Base-by-base conservation (phyloP, 179 eudicot species). In the Nepenthes alata region DNA sequence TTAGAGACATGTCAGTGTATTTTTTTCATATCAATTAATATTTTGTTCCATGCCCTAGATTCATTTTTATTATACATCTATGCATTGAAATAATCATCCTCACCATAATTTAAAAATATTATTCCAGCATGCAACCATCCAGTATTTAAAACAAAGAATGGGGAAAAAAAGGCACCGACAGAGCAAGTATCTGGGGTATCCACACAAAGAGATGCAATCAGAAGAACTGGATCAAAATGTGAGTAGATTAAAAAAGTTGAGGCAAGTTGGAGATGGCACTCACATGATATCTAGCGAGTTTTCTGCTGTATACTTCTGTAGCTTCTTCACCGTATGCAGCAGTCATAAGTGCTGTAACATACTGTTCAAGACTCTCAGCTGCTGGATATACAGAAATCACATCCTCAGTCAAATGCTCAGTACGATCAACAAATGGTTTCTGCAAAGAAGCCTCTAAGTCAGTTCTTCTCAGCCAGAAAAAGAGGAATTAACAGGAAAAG, bases 361-460 rank as follows among this genome's bases (percentile, higher is more conserved):
- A 77, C 72, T 85, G 95, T 73, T 94, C 99, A 70, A 94, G 86
- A 75, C 85, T 82, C 82, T 94, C 89, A 67, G 99, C 97, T 61
- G 95, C 96, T 61, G 97, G 97, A 74, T 87, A 83, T 75, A 94
- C 96, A 61, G 96, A 80, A 71, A 81, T 87, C 44, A 84, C 94
- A 77, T 94, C 99, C 78, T 94, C 99, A 0, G 99, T 94, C 63
- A 94, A 86, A 77, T 94, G 99, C 73, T 90, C 97, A 58, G 83
- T 89, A 34, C 79, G 81, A 54, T 85, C 84, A 60, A 84, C 82
- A 66, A 94, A 94, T 53, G 99, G 99, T 85, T 84, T 94, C 99
- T 94, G 82, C 66, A 75, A 41, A 74, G 61, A 74, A 51, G 44
- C 70, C 9, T 16, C 3, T 34, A 10, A 25, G 35, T 64, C 35